Evolutionary conservation across 495 filamentous ascomycete genomes (phyloP).

Genomic region (Aspergillus panamensis): DNA sequence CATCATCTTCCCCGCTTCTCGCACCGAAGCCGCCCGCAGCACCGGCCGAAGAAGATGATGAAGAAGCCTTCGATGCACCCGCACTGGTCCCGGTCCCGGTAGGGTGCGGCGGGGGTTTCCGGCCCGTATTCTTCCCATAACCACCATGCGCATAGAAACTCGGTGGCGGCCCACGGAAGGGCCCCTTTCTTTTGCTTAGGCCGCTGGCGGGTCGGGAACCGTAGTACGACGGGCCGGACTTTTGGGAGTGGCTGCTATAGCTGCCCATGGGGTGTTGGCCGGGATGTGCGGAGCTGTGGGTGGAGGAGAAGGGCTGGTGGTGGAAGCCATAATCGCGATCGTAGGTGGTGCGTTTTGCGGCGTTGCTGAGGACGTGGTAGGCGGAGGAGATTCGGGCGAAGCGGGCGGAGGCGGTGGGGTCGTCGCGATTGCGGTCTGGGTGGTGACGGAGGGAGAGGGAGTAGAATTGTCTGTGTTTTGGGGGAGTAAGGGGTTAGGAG

Average conservation of each 20-base stretch:
- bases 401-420: conserved; percentile 67
- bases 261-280: conserved; percentile 49
- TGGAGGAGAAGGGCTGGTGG: conserved; percentile 25
- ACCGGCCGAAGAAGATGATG: conserved; percentile 21
- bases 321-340: conserved; percentile 62
- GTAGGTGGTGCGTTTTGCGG: conserved; percentile 70
- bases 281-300: conserved; percentile 26
- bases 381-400: conserved; percentile 87
- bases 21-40: conserved; percentile 24
- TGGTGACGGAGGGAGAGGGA: conserved; percentile 87
- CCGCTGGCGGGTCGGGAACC: conserved; percentile 77
- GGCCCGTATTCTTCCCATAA: conserved; percentile 29
- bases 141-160: conserved; percentile 81
- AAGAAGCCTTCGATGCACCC: neutral
- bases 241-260: conserved; percentile 37
- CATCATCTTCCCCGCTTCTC: conserved; percentile 31
- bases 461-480: conserved; percentile 67
- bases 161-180: conserved; percentile 83
- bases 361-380: conserved; percentile 71
- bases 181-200: conserved; percentile 66
- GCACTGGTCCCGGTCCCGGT: neutral
- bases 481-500: neutral
- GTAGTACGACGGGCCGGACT: conserved; percentile 40
- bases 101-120: neutral
- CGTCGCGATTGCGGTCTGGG: conserved; percentile 81